Base-by-base conservation (phyloP, 2,329 filamentous ascomycete species). In the Fusarium sp. region DNA sequence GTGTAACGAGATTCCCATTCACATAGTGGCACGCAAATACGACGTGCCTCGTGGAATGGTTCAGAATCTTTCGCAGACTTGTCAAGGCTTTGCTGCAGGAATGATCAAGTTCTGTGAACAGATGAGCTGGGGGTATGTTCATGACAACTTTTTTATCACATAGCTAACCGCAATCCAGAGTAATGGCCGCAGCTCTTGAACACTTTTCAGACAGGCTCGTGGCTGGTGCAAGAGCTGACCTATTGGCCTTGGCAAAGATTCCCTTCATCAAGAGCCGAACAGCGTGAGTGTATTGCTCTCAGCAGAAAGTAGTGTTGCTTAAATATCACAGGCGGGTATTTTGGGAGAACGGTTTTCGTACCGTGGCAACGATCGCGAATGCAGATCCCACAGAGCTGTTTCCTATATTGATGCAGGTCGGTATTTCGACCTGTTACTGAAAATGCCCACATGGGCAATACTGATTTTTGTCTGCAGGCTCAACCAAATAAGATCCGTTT, bases 21-120 rank as follows among this genome's bases (percentile, higher is more conserved):
- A 93, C 73, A 83, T 86, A 6, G 91, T 95, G 35, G 91, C 93
- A 32, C 85, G 86, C 22, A 94, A 93, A 78, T 95, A 94, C 79
- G 88, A 90, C 69, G 89, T 90, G 67, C 90, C 92, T 14, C 88
- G 93, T 26, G 93, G 93, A 4, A 87, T 88, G 10, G 89, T 95
- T 17, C 93, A 95, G 80, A 93, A 87, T 26, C 85, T 95, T 4
- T 89, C 92, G 6, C 92, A 94, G 76, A 92, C 91, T 3, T 94
- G 93, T 74, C 90, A 94, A 73, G 93, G 93, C 0, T 95, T 95
- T 77, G 93, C 92, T 8, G 91, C 92, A 5, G 92, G 92, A 8
- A 94, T 94, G 86, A 90, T 95, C 68, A 94, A 93, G 74, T 95
- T 95, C 78, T 95, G 93, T 78, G 87, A 94, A 74, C 87, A 90